These are phyloP conservation scores for Cinnamomum chago DNA, from an alignment of 164 flowering plant genomes.

Conservation along the genomic window DNA sequence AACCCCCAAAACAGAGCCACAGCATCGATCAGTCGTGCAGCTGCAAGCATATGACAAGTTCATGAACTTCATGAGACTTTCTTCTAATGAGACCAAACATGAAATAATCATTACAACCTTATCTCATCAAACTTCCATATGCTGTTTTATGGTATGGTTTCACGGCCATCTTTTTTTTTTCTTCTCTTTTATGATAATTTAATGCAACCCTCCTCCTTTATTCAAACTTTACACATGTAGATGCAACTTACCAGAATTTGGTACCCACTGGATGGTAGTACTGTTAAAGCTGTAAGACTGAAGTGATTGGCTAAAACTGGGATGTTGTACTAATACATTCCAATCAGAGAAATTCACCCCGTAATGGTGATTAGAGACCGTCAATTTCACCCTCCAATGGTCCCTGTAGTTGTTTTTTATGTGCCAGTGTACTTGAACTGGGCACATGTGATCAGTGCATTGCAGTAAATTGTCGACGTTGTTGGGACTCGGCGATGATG, in stretches of 20 bases:
- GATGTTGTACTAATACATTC: conserved; percentile 64
- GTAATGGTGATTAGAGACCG: conserved; percentile 49
- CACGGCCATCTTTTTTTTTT: too few relatives aligned
- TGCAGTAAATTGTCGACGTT: conserved; percentile 14
- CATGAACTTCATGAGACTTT: too few relatives aligned
- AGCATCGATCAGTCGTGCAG: conserved; percentile 36
- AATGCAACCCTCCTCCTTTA: neutral
- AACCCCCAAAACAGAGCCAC: conserved; percentile 64
- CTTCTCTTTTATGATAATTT: too few relatives aligned
- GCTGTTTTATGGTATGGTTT: neutral
- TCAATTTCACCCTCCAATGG: conserved; percentile 61
- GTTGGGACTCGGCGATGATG: neutral
- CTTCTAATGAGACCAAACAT: neutral
- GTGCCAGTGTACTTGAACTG: conserved; percentile 67
- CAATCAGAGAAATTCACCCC: conserved; percentile 44
- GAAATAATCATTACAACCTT: neutral
- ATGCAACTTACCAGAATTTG: neutral
- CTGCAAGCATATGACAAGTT: neutral
- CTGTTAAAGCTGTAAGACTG: conserved; percentile 48
- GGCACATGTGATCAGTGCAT: conserved; percentile 75
- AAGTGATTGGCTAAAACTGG: conserved; percentile 37
- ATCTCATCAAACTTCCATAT: neutral
- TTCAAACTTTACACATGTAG: too few relatives aligned
- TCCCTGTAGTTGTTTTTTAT: conserved; percentile 45
- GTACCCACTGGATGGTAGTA: conserved; percentile 18